Evolutionary conservation across 257 asterid genomes (phyloP).

Genomic region (Solanum medicagineum): DNA sequence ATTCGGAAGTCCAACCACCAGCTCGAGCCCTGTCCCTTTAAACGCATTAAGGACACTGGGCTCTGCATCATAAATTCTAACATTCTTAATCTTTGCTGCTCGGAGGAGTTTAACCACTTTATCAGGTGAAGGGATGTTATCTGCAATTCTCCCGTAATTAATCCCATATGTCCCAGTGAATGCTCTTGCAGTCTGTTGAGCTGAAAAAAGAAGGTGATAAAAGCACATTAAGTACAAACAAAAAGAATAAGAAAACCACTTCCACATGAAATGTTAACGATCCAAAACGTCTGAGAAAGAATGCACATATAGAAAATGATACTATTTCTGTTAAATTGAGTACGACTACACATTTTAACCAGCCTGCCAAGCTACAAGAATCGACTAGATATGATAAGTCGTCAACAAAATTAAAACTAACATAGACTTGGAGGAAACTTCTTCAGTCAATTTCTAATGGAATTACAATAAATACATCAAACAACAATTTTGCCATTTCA

Average conservation of each 20-base stretch:
- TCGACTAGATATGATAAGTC: background rate
- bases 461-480: background rate
- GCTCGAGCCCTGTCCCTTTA: conserved; percentile 76
- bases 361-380: background rate
- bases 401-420: background rate
- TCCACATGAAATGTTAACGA: background rate
- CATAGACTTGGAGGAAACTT: background rate
- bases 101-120: conserved; percentile 65
- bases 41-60: conserved; percentile 78
- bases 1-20: conserved; percentile 80
- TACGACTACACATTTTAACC: background rate
- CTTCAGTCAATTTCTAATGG: background rate
- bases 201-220: conserved; percentile 22
- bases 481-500: background rate
- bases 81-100: conserved; percentile 84
- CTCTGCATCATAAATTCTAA: conserved; percentile 71
- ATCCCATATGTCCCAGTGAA: conserved; percentile 93
- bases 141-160: conserved; percentile 90
- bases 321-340: background rate
- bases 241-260: background rate
- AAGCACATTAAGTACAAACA: background rate
- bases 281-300: background rate
- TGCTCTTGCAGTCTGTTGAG: conserved; percentile 22
- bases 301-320: background rate
- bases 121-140: conserved; percentile 87